These are phyloP conservation scores for Malassezia restricta DNA, from an alignment of 1,284 basidiomycete genomes.

Conservation along the genomic window DNA sequence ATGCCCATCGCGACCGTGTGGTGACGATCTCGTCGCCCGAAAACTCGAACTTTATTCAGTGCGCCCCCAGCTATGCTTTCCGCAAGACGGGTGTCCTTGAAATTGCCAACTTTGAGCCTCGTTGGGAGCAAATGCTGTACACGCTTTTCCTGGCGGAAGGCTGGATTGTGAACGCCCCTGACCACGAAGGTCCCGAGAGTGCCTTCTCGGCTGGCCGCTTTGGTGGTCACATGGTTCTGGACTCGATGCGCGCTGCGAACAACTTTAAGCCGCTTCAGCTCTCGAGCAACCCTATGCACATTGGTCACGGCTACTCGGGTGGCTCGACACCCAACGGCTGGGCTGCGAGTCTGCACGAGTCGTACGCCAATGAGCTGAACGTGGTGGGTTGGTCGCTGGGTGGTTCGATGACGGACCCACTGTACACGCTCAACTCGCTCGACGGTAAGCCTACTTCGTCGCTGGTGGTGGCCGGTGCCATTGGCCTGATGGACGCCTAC, in stretches of 20 bases:
- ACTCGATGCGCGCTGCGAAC: constrained; percentile 26
- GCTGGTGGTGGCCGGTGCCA: constrained; percentile 28
- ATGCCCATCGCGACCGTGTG: constrained; percentile 8
- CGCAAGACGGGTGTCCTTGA: constrained; percentile 19
- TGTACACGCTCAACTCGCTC: constrained; percentile 9
- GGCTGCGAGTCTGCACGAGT: constrained; percentile 16
- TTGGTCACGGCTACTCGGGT: constrained; percentile 31
- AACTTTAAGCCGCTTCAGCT: constrained; percentile 18
- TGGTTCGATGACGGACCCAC: constrained; percentile 27
- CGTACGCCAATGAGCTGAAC: constrained; percentile 32
- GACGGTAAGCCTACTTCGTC: constrained; percentile 22
- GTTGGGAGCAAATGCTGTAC: constrained; percentile 31
- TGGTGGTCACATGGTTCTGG: constrained; percentile 27
- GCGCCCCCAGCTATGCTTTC: constrained; percentile 26
- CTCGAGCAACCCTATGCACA: constrained; percentile 18
- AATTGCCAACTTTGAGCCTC: constrained; percentile 18
- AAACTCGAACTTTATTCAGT: constrained; percentile 24
- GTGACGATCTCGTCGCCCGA: constrained; percentile 18
- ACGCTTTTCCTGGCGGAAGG: constrained; percentile 27
- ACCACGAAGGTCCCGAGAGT: constrained; percentile 26
- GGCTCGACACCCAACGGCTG: constrained; percentile 31
- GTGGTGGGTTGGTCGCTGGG: constrained; percentile 31
- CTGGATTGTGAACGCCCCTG: constrained; percentile 34
- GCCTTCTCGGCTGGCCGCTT: constrained; percentile 28
- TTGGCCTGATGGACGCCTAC: constrained; percentile 23